Evolutionary conservation across 139 green algal species (phyloP).

Genomic region (Chlamydomonas incerta): DNA sequence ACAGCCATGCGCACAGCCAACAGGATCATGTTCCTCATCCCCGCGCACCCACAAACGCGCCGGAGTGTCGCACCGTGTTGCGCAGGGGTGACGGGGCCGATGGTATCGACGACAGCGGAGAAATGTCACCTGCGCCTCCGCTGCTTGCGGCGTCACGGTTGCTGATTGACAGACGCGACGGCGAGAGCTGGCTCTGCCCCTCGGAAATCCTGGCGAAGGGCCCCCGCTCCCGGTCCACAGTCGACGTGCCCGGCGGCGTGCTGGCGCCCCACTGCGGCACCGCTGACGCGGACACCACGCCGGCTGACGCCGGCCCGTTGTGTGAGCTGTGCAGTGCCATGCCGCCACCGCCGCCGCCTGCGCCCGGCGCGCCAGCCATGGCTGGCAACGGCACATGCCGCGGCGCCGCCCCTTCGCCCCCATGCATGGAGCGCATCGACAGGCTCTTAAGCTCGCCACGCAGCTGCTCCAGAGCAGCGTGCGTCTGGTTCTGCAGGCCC

Average conservation of each 20-base stretch:
- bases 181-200: background rate
- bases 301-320: background rate
- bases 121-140: too few species aligned
- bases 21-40: too few species aligned
- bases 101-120: too few species aligned
- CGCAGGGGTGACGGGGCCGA: too few species aligned
- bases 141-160: background rate
- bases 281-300: background rate
- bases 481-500: slow-evolving; percentile 33
- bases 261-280: background rate
- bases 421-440: background rate
- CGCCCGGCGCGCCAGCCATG: background rate
- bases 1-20: too few species aligned
- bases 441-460: slow-evolving; percentile 18
- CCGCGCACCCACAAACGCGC: too few species aligned
- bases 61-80: too few species aligned
- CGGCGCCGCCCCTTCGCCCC: too few species aligned
- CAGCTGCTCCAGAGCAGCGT: slow-evolving; percentile 31
- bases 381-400: too few species aligned
- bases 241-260: background rate
- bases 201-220: background rate
- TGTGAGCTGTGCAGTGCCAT: too few species aligned
- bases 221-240: background rate
- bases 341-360: background rate
- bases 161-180: background rate